A percentile compares a stretch with the other conserved stretches of the same genome.
phyloP scores from a whole-genome alignment of 805 yeast species.

The Candida coleopterorum region DNA sequence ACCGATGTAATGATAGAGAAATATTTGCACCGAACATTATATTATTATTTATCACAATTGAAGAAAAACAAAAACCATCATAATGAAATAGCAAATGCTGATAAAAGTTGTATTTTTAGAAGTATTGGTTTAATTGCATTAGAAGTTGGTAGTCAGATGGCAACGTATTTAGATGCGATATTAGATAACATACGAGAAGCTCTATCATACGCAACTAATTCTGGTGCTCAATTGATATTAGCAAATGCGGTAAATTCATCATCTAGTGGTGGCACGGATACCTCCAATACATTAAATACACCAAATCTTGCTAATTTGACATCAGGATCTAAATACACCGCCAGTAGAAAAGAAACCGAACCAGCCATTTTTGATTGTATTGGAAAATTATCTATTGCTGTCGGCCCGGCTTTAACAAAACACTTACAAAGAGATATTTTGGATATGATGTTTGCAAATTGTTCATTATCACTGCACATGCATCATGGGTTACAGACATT shows the following conservation, averaged over 20 bases:
- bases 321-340: conserved; percentile 47
- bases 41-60: conserved; percentile 72
- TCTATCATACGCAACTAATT: conserved; percentile 38
- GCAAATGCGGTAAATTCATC: conserved; percentile 30
- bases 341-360: conserved; percentile 65
- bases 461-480: conserved; percentile 81
- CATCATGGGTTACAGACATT: conserved; percentile 67
- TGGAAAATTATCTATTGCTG: conserved; percentile 79
- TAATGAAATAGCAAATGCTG: conserved; percentile 40
- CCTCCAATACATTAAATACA: conserved; percentile 1
- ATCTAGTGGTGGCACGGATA: conserved; percentile 6
- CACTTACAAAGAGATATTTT: conserved; percentile 78
- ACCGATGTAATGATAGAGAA: conserved; percentile 70
- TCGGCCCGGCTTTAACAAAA: conserved; percentile 90
- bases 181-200: conserved; percentile 80
- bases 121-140: conserved; percentile 83
- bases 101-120: conserved; percentile 67
- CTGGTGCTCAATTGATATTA: conserved; percentile 35
- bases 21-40: conserved; percentile 74
- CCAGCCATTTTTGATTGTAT: conserved; percentile 86
- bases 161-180: conserved; percentile 85
- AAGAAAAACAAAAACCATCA: conserved; percentile 54
- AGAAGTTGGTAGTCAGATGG: conserved; percentile 77
- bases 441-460: conserved; percentile 66
- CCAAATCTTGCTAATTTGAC: conserved; percentile 8